Percentiles rank a stretch among this genome's conserved stretches.
Conservation (phyloP, 257 asterid genomes). For the Plectranthus barbatus region DNA sequence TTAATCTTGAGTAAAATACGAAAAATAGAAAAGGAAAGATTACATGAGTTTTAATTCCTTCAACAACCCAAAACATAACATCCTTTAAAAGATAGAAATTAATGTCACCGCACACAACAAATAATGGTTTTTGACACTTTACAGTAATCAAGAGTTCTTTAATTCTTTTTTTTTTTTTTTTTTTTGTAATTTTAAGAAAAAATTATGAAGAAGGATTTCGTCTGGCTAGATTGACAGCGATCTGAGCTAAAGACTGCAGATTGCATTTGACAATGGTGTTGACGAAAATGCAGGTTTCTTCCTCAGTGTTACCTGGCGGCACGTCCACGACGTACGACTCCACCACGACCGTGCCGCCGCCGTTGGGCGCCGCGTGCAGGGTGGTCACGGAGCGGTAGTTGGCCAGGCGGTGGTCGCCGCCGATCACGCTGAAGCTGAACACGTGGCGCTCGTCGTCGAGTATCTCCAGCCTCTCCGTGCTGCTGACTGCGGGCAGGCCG, state of each 20-base stretch:
- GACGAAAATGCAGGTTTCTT: slow-evolving; percentile 72
- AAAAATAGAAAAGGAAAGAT: no score
- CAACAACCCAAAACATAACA: not conserved
- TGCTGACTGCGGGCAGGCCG: slow-evolving; percentile 67
- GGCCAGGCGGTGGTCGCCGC: slow-evolving; percentile 74
- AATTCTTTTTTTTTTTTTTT: no score
- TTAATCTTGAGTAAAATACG: not conserved
- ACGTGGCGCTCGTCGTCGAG: slow-evolving; percentile 77
- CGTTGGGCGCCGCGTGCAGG: slow-evolving; percentile 35
- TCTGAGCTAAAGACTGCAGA: slow-evolving; percentile 62
- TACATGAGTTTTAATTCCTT: not conserved
- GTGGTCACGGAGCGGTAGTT: no score
- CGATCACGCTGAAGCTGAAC: slow-evolving; percentile 80
- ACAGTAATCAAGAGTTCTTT: not conserved
- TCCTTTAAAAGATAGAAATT: slow-evolving; percentile 1
- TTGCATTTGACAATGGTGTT: slow-evolving; percentile 81
- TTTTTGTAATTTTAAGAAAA: not conserved
- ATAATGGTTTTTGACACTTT: not conserved
- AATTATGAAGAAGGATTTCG: slow-evolving; percentile 10
- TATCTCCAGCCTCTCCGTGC: slow-evolving; percentile 75
- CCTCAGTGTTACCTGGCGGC: slow-evolving; percentile 73
- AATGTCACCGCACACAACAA: not conserved
- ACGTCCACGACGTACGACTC: no score
- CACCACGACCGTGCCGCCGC: slow-evolving; percentile 58
- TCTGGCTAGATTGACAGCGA: slow-evolving; percentile 37